Percentiles rank a stretch among this genome's conserved stretches.
These are phyloP conservation scores for Aspergillus mulundensis DNA, from an alignment of 495 filamentous ascomycete species.

Conservation along the genomic window DNA sequence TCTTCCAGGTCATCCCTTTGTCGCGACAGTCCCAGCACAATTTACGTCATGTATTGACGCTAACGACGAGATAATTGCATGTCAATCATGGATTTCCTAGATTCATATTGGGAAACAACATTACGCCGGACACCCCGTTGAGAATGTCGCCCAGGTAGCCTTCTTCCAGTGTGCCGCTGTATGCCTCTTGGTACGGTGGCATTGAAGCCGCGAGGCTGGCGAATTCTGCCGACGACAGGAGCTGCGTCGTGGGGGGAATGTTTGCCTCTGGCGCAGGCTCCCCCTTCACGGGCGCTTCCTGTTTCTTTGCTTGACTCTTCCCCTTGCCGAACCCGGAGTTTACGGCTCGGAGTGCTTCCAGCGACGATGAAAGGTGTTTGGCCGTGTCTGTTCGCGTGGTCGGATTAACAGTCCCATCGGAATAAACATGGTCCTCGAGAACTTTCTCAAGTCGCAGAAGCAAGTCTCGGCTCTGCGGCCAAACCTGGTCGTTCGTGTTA, in stretches of 20 bases:
- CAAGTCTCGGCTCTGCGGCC: slow-evolving; percentile 33
- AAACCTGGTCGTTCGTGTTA: slow-evolving; percentile 34
- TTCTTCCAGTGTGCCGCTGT: slow-evolving; percentile 9
- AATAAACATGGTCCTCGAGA: slow-evolving; percentile 40
- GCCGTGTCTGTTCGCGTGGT: slow-evolving; percentile 38
- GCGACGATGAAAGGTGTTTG: slow-evolving; percentile 37
- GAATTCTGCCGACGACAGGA: slow-evolving; percentile 27
- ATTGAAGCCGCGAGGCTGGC: slow-evolving; percentile 15
- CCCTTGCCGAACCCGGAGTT: slow-evolving; percentile 32
- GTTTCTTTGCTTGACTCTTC: slow-evolving; percentile 10
- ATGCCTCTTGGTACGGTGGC: slow-evolving; percentile 13
- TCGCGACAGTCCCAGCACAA: background rate
- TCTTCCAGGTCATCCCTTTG: background rate
- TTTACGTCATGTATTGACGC: background rate
- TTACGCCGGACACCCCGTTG: slow-evolving; percentile 39
- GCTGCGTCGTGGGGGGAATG: slow-evolving; percentile 16
- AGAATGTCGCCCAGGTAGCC: slow-evolving; percentile 21
- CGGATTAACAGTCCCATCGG: slow-evolving; percentile 26
- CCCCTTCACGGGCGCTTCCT: background rate
- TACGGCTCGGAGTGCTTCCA: slow-evolving; percentile 39
- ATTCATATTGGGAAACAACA: slow-evolving; percentile 39
- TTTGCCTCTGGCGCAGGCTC: background rate
- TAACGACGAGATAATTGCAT: background rate
- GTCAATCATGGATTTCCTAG: slow-evolving; percentile 15
- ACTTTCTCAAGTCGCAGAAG: slow-evolving; percentile 38